Percentiles rank a stretch among this genome's conserved stretches.
Evolutionary conservation across 2,329 filamentous ascomycete species (phyloP).

Genomic region (Allantophomopsis lycopodina): DNA sequence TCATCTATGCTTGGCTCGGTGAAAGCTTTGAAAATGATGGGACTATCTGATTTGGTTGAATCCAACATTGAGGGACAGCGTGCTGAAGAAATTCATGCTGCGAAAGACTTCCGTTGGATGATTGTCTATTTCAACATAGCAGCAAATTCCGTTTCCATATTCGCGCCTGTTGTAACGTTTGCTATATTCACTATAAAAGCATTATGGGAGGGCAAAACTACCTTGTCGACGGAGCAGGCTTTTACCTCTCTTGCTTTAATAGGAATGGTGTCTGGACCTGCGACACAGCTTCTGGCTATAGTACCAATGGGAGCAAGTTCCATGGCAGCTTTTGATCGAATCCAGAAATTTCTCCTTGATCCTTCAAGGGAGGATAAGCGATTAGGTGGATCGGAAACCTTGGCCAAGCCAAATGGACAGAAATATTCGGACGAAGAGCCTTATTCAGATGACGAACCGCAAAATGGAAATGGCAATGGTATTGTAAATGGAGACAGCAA

Average conservation of each 20-base stretch:
- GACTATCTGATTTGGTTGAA: too few species aligned
- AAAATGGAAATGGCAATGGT: too few species aligned
- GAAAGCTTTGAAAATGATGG: too few species aligned
- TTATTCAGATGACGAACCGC: too few species aligned
- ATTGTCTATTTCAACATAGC: conserved; percentile 20
- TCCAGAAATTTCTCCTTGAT: conserved; percentile 4
- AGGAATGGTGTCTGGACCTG: conserved; percentile 4
- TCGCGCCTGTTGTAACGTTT: conserved; percentile 10
- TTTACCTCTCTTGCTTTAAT: too few species aligned
- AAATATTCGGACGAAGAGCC: too few species aligned
- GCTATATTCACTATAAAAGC: conserved; percentile 3
- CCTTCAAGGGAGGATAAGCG: conserved; percentile 3
- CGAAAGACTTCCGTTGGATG: conserved; percentile 6
- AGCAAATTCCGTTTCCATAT: conserved; percentile 12
- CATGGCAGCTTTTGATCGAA: background rate
- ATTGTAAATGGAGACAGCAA: background rate
- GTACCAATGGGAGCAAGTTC: conserved; percentile 19
- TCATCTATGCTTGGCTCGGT: too few species aligned
- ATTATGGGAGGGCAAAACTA: too few species aligned
- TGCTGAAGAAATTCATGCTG: too few species aligned
- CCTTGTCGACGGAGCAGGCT: too few species aligned
- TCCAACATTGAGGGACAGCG: too few species aligned
- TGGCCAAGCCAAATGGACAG: too few species aligned
- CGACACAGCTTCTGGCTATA: conserved; percentile 16
- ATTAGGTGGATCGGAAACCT: background rate